Base-by-base conservation (phyloP, 2,329 filamentous ascomycete genomes). In the Microdochium trichocladiopsis region DNA sequence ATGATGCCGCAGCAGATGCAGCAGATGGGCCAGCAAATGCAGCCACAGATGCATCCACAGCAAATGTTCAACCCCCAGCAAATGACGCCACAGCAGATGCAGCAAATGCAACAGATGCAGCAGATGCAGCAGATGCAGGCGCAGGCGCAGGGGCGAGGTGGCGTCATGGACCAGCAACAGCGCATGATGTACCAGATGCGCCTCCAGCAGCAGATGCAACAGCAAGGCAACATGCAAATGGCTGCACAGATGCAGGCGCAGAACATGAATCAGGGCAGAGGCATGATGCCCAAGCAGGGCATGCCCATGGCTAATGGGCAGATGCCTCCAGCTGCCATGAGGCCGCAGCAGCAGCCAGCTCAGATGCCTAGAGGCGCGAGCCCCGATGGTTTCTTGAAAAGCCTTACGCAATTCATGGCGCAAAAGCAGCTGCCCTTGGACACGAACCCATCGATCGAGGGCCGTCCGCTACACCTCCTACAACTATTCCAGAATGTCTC, bases 111-210 rank as follows among this genome's bases (percentile, higher is more conserved):
- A 49, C 66, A 66, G 49, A 69, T 71, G 62, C 69, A 63, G 53
- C 57, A 60, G 52, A 48, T 48, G 24, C 47, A 45, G 41, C 67
- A 67, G 55, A 64, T 66, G 51, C 69, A 69, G 49, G 69, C 71
- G 52, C 66, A 67, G 60, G 68, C 70, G 62, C 74, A 75, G 52
- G 73, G 69, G 50, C 78, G 77, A 52, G 74, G 80, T 60, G 76
- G 80, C 60, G 76, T 75, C 47, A 78, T 88, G 56, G 86, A 89
- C 41, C 86, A 89, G 62, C 84, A 90, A 57, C 87, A 90, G 61
- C 79, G 90, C 66, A 77, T 83, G 52, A 72, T 86, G 49, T 93
- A 95, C 62, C 89, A 95, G 60, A 88, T 95, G 82, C 87, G 89
- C 55, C 70, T 95, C 50, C 88, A 95, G 61, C 83, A 87, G 52